A percentile compares a stretch with the other conserved stretches of the same genome.
Conservation (phyloP, 495 filamentous ascomycete species). For the Neurospora cerealis region DNA sequence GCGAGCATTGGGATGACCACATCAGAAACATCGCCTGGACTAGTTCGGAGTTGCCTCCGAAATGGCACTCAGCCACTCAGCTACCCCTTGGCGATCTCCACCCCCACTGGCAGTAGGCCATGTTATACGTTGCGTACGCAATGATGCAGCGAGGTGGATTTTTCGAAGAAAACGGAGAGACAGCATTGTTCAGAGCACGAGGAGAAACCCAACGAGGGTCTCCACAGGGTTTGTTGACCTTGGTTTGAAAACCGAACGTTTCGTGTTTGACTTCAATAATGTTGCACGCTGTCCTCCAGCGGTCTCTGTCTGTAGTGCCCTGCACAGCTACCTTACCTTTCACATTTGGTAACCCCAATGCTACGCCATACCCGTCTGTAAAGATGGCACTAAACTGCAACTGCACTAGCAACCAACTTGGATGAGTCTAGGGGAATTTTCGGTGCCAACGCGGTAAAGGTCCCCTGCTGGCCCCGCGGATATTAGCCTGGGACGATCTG, state of each 20-base stretch:
- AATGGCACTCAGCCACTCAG: neutral
- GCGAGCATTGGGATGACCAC: neutral
- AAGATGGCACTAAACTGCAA: neutral
- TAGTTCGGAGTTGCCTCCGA: neutral
- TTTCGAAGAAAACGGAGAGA: neutral
- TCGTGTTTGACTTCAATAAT: neutral
- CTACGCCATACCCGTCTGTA: neutral
- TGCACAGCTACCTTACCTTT: neutral
- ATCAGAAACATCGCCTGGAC: neutral
- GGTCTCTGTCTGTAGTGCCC: neutral
- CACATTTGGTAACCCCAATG: neutral
- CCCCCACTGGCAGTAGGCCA: neutral
- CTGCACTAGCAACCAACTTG: neutral
- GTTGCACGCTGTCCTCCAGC: neutral
- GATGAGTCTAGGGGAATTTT: neutral
- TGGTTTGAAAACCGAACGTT: neutral
- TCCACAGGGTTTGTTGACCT: neutral
- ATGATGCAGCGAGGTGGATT: neutral
- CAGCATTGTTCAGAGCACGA: neutral
- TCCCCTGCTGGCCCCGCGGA: neutral
- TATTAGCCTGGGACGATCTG: neutral
- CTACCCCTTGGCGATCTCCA: no score
- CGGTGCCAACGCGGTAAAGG: neutral
- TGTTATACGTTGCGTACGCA: neutral
- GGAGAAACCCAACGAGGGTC: neutral